Evolutionary conservation across 1,284 basidiomycete genomes (phyloP).

Genomic region (Schizophyllum amplum): DNA sequence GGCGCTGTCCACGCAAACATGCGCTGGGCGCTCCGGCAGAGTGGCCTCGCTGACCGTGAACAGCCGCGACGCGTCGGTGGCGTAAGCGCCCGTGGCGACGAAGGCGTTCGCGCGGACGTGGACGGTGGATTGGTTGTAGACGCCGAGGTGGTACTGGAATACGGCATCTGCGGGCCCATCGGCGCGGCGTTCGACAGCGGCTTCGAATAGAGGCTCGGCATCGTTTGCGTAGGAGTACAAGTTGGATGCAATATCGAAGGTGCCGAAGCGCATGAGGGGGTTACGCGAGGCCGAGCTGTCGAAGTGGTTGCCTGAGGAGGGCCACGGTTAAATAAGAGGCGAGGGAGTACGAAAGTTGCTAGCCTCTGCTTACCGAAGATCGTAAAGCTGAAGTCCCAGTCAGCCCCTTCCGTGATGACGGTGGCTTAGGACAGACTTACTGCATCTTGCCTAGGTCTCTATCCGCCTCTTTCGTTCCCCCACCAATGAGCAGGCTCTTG

Average conservation of each 20-base stretch:
- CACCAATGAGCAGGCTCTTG: slow-evolving; percentile 13
- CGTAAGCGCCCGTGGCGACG: neutral
- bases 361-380: slow-evolving; percentile 3
- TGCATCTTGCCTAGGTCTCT: slow-evolving; percentile 13
- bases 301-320: slow-evolving; percentile 9
- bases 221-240: slow-evolving; percentile 10
- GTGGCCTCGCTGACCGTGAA: neutral
- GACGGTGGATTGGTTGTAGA: slow-evolving; percentile 9
- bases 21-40: neutral
- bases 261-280: slow-evolving; percentile 12
- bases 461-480: slow-evolving; percentile 12
- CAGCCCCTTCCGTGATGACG: neutral
- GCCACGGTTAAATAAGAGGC: too few species aligned
- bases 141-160: slow-evolving; percentile 13
- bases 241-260: slow-evolving; percentile 13
- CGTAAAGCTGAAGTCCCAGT: neutral
- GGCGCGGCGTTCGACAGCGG: neutral
- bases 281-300: slow-evolving; percentile 12
- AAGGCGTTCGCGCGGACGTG: neutral
- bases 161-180: slow-evolving; percentile 8
- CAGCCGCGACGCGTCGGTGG: neutral
- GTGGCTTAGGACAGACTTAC: neutral
- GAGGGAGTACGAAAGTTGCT: neutral
- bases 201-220: slow-evolving; percentile 4
- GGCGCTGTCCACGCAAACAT: neutral